Evolutionary conservation across 2,329 filamentous ascomycete genomes (phyloP).

Genomic region (Xylaria digitata): DNA sequence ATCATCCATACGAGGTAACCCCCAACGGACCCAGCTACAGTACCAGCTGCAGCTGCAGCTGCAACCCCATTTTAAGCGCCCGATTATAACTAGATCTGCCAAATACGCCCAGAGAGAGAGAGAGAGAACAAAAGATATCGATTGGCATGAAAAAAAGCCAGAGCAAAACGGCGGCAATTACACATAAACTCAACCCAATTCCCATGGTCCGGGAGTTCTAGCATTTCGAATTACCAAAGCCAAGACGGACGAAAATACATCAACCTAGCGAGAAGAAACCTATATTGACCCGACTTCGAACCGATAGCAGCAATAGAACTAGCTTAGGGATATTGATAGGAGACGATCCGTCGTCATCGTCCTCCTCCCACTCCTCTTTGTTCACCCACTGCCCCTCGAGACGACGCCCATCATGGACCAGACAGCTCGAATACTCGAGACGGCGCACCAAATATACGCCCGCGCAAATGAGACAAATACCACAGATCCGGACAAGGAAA

Average conservation of each 20-base stretch:
- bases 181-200: background rate
- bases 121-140: background rate
- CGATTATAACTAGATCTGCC: slow-evolving; percentile 12
- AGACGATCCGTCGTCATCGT: slow-evolving; percentile 21
- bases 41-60: slow-evolving; percentile 1
- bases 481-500: slow-evolving; percentile 45
- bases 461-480: slow-evolving; percentile 55
- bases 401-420: slow-evolving; percentile 52
- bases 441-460: slow-evolving; percentile 54
- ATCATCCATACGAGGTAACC: background rate
- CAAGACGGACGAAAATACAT: slow-evolving; percentile 1
- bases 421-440: slow-evolving; percentile 51
- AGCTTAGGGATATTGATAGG: slow-evolving; percentile 18
- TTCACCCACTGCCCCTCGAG: background rate
- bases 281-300: background rate
- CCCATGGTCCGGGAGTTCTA: slow-evolving; percentile 7
- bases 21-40: background rate
- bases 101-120: background rate
- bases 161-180: background rate
- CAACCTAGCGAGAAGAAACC: background rate
- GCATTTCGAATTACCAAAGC: background rate
- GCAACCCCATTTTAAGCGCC: slow-evolving; percentile 21
- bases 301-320: background rate
- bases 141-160: background rate
- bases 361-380: background rate